A percentile compares a stretch with the other conserved stretches of the same genome.
Evolutionary conservation across 192 early-diverging fungal species (phyloP).

Genomic region (Podila minutissima): DNA sequence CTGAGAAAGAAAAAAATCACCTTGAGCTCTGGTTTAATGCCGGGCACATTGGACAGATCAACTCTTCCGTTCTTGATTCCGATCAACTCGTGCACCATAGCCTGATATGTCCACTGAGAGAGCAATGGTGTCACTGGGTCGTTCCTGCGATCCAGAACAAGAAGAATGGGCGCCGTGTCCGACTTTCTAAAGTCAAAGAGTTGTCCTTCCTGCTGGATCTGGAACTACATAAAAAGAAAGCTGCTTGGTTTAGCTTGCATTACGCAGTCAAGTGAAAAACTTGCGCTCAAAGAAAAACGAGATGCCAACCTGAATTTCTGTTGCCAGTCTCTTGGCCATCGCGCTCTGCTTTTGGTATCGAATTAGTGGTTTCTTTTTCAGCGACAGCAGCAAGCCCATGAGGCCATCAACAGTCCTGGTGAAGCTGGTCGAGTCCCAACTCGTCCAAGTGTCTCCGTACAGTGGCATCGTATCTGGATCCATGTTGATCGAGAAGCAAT

Average conservation of each 20-base stretch:
- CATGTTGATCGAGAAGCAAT: conserved; percentile 85
- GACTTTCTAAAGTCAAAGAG: conserved; percentile 84
- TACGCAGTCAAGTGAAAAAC: not conserved
- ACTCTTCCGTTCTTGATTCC: conserved; percentile 94
- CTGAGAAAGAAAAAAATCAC: conserved; percentile 38
- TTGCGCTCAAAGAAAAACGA: not conserved
- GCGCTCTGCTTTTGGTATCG: conserved; percentile 86
- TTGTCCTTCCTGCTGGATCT: conserved; percentile 77
- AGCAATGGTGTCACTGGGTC: conserved; percentile 96
- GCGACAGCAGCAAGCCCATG: conserved; percentile 75
- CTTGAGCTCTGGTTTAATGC: conserved; percentile 83
- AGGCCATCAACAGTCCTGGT: conserved; percentile 84
- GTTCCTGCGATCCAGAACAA: conserved; percentile 93
- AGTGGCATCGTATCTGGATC: conserved; percentile 67
- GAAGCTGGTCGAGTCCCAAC: conserved; percentile 86
- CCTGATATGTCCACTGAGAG: conserved; percentile 98
- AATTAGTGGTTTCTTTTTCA: conserved; percentile 94
- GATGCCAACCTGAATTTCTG: conserved; percentile 75
- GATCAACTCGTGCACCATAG: conserved; percentile 96
- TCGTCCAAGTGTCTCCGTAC: conserved; percentile 74
- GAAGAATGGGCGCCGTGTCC: conserved; percentile 86
- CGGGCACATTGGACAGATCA: conserved; percentile 87
- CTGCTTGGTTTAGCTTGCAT: not conserved
- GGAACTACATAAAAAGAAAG: conserved; percentile 60
- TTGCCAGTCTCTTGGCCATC: conserved; percentile 85